Evolutionary conservation across 2,329 filamentous ascomycete genomes (phyloP).

Genomic region (Penicillium sp.): DNA sequence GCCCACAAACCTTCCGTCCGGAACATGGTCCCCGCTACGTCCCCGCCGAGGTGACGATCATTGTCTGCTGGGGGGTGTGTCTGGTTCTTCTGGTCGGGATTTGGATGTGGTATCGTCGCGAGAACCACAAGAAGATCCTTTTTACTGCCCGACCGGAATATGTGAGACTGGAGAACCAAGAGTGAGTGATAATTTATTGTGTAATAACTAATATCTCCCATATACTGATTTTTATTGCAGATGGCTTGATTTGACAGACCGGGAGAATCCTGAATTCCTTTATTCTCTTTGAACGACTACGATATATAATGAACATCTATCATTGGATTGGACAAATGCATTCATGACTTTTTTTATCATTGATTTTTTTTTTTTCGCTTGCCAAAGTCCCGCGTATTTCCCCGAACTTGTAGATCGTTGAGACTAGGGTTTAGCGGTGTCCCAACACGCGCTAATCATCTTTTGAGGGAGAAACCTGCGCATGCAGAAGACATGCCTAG

Average conservation of each 20-base stretch:
- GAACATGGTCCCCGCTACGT: conserved; percentile 60
- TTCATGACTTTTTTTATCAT: neutral
- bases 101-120: conserved; percentile 58
- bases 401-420: conserved; percentile 1
- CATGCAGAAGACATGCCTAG: neutral
- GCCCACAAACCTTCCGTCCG: conserved; percentile 58
- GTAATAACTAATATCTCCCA: neutral
- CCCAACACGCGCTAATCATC: neutral
- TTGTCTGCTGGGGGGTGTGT: conserved; percentile 58
- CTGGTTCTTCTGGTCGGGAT: conserved; percentile 60
- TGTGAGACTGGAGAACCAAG: conserved; percentile 63
- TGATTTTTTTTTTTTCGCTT: neutral
- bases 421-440: neutral
- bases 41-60: conserved; percentile 63
- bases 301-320: too few species aligned
- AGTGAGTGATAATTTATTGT: conserved; percentile 45
- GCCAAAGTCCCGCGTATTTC: neutral
- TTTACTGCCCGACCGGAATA: conserved; percentile 57
- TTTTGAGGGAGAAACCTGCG: neutral
- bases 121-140: conserved; percentile 60
- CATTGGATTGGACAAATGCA: neutral
- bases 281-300: conserved; percentile 47
- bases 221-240: conserved; percentile 23
- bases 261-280: conserved; percentile 64
- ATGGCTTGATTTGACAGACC: conserved; percentile 63